phyloP scores from a whole-genome alignment of 2,329 filamentous ascomycete species.

The Fusarium phyllophilum region DNA sequence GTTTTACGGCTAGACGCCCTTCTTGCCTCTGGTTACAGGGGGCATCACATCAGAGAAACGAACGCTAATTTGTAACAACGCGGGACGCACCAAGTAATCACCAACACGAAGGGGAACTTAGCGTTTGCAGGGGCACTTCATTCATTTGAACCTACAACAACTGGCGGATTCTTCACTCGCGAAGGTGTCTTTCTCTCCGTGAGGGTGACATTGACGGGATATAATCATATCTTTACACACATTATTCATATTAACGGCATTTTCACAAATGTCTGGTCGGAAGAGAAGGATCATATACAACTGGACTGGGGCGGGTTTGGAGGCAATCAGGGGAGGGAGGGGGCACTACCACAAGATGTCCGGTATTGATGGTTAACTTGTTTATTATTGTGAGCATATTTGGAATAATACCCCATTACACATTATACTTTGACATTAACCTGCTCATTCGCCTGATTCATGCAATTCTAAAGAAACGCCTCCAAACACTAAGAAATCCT shows the following conservation, averaged over 20 bases:
- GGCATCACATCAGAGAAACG: constrained; percentile 25
- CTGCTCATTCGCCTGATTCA: background rate
- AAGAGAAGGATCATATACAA: constrained; percentile 31
- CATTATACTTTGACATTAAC: background rate
- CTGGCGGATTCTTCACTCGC: constrained; percentile 17
- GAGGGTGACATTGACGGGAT: constrained; percentile 16
- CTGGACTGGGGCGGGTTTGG: constrained; percentile 10
- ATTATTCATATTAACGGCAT: constrained; percentile 21
- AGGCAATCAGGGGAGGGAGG: constrained; percentile 9
- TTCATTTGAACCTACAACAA: constrained; percentile 25
- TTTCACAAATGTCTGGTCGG: constrained; percentile 23
- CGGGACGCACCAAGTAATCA: constrained; percentile 22
- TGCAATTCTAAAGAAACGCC: background rate
- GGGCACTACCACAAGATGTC: constrained; percentile 25
- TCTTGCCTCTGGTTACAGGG: constrained; percentile 31
- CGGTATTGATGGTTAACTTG: constrained; percentile 38
- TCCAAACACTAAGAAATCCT: background rate
- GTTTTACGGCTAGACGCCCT: constrained; percentile 37
- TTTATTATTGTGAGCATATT: constrained; percentile 42
- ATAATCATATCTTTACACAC: constrained; percentile 28
- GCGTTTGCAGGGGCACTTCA: constrained; percentile 34
- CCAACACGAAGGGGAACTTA: constrained; percentile 25
- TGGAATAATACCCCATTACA: constrained; percentile 46
- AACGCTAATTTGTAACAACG: constrained; percentile 33
- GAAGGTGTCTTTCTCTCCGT: constrained; percentile 25